phyloP scores from a whole-genome alignment of 192 early-diverging fungal species.

The Haplosporangium gracile region DNA sequence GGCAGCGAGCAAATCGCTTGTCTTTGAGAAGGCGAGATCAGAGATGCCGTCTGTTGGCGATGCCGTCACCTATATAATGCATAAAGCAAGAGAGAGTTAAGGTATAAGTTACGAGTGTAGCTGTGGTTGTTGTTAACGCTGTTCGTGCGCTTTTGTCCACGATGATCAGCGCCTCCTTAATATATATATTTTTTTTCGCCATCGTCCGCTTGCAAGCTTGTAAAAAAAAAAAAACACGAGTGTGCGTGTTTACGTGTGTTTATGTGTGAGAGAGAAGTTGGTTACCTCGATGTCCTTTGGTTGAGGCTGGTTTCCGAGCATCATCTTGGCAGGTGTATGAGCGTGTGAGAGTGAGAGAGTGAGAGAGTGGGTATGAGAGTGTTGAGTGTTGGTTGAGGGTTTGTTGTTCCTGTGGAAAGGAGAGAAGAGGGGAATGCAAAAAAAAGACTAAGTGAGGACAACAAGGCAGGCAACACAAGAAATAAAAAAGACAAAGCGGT shows the following conservation, averaged over 20 bases:
- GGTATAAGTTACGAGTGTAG: background rate
- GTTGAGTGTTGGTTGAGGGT: background rate
- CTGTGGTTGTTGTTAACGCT: background rate
- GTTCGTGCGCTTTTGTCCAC: background rate
- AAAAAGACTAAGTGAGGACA: background rate
- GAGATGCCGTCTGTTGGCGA: conserved; percentile 86
- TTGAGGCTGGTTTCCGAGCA: conserved; percentile 46
- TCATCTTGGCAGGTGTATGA: conserved; percentile 28
- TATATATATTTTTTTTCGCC: background rate
- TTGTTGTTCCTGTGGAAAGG: background rate
- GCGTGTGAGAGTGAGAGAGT: background rate
- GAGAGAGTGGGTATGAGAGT: background rate
- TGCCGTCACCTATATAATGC: conserved; percentile 58
- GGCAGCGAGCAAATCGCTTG: conserved; percentile 87
- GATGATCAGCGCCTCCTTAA: background rate
- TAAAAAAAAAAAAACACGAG: background rate
- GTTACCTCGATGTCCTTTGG: conserved; percentile 50
- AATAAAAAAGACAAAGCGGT: conserved; percentile 6
- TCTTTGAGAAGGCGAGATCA: conserved; percentile 82
- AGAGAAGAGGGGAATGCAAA: background rate
- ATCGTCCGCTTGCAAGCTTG: background rate
- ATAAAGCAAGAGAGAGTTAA: background rate
- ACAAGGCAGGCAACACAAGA: background rate
- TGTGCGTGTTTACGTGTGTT: background rate
- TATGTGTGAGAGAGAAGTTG: background rate